Evolutionary conservation across 2,329 filamentous ascomycete species (phyloP).

Genomic region (Chalaropsis thielavioides): DNA sequence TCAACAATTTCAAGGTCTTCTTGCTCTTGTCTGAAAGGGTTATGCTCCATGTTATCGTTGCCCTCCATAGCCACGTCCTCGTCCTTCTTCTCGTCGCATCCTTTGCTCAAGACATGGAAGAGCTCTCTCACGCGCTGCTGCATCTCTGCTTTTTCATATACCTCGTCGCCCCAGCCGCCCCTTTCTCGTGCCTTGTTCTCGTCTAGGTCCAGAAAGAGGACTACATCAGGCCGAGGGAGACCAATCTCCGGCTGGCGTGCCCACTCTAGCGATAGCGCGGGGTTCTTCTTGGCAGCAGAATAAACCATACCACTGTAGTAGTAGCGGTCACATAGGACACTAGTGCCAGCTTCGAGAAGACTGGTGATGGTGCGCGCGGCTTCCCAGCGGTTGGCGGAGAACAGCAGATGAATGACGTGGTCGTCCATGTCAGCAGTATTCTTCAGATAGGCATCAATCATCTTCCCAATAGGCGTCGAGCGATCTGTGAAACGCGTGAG

Average conservation of each 20-base stretch:
- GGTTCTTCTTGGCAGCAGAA: conserved; percentile 71
- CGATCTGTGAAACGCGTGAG: conserved; percentile 41
- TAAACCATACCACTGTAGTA: conserved; percentile 93
- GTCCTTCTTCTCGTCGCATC: conserved; percentile 22
- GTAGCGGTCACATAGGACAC: conserved; percentile 79
- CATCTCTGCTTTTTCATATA: conserved; percentile 75
- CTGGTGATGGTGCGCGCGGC: conserved; percentile 36
- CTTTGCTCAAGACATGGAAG: conserved; percentile 36
- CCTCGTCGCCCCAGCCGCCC: conserved; percentile 78
- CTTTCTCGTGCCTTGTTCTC: conserved; percentile 56
- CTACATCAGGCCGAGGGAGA: conserved; percentile 72
- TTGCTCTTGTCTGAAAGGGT: conserved; percentile 33
- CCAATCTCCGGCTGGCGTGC: conserved; percentile 73
- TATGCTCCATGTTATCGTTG: conserved; percentile 15
- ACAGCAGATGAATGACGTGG: conserved; percentile 78
- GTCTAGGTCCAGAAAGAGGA: conserved; percentile 73
- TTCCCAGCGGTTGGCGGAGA: conserved; percentile 87
- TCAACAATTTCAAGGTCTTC: conserved; percentile 41
- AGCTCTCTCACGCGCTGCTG: conserved; percentile 64
- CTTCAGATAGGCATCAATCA: conserved; percentile 74
- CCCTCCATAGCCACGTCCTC: conserved; percentile 14
- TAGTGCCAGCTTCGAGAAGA: conserved; percentile 50
- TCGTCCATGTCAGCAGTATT: conserved; percentile 62
- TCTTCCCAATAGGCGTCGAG: conserved; percentile 67
- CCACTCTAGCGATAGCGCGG: conserved; percentile 58